phyloP scores from a whole-genome alignment of 2,329 filamentous ascomycete genomes.

The Diplodia seriata region DNA sequence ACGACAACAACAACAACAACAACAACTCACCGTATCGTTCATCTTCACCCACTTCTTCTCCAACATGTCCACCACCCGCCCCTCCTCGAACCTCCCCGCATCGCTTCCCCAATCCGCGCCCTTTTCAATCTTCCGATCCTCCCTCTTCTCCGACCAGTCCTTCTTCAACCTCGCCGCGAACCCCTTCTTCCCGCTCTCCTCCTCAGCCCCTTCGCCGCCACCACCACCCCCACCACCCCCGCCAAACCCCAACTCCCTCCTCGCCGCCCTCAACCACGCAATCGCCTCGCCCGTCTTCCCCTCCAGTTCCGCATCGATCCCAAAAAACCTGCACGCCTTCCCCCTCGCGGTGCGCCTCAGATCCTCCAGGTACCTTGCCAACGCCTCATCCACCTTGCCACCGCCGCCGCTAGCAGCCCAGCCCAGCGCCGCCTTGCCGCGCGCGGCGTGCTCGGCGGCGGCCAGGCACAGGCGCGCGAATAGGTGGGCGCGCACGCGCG shows the following conservation, averaged over 20 bases:
- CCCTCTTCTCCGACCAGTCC: conserved; percentile 76
- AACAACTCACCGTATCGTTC: conserved; percentile 79
- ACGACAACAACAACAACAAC: not conserved
- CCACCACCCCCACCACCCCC: conserved; percentile 42
- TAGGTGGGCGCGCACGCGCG: conserved; percentile 85
- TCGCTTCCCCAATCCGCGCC: conserved; percentile 78
- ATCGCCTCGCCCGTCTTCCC: conserved; percentile 84
- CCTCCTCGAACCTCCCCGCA: conserved; percentile 84
- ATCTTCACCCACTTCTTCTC: conserved; percentile 88
- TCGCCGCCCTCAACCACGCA: conserved; percentile 82
- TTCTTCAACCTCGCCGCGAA: conserved; percentile 70
- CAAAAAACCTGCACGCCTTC: conserved; percentile 88
- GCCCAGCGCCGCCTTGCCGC: conserved; percentile 64
- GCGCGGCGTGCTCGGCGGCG: conserved; percentile 83
- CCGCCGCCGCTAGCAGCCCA: conserved; percentile 31
- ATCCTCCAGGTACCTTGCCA: conserved; percentile 78
- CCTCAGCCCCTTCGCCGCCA: conserved; percentile 9
- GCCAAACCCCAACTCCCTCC: conserved; percentile 73
- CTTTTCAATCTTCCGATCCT: conserved; percentile 80
- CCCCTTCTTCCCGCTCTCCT: conserved; percentile 55
- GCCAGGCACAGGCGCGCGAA: conserved; percentile 88
- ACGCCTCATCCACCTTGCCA: conserved; percentile 66
- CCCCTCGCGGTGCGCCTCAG: conserved; percentile 77
- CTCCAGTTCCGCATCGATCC: conserved; percentile 82
- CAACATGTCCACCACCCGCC: conserved; percentile 83